A percentile compares a stretch with the other conserved stretches of the same genome.
These are phyloP conservation scores for Xanthoceras sorbifolium DNA, from an alignment of 345 rosid species.

Conservation along the genomic window DNA sequence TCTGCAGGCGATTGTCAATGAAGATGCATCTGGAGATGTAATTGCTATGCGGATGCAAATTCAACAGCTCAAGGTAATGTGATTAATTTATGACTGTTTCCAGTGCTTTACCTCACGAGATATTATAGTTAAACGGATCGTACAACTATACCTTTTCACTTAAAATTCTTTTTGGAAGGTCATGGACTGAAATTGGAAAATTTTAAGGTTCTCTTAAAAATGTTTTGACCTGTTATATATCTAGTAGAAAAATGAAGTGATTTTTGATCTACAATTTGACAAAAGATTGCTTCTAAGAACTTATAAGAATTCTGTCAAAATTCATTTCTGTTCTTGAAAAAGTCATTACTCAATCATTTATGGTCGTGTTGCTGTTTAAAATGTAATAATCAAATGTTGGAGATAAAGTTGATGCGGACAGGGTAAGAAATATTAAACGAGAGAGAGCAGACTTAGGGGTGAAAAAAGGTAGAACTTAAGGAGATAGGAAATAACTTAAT, in stretches of 20 bases:
- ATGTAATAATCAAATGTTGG: neutral
- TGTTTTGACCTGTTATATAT: neutral
- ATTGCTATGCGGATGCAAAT: constrained; percentile 91
- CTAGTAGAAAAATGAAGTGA: neutral
- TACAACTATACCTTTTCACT: neutral
- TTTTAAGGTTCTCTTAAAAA: neutral
- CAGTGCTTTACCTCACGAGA: neutral
- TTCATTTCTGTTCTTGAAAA: neutral
- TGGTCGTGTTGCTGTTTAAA: neutral
- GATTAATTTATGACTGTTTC: constrained; percentile 5
- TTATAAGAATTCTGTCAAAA: neutral
- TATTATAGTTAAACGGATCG: neutral
- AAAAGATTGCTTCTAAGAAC: neutral
- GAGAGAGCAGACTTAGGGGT: neutral
- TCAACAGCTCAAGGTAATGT: constrained; percentile 85
- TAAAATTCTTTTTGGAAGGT: neutral
- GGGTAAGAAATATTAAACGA: neutral
- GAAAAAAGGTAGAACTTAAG: neutral
- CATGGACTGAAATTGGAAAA: neutral
- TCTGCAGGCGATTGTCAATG: constrained; percentile 85
- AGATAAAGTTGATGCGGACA: neutral
- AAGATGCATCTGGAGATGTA: constrained; percentile 98
- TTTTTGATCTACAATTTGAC: neutral
- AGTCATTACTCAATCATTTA: neutral
- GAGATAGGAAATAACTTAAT: neutral